Conservation (phyloP, 2,329 filamentous ascomycete species). For the Colletotrichum orbiculare region DNA sequence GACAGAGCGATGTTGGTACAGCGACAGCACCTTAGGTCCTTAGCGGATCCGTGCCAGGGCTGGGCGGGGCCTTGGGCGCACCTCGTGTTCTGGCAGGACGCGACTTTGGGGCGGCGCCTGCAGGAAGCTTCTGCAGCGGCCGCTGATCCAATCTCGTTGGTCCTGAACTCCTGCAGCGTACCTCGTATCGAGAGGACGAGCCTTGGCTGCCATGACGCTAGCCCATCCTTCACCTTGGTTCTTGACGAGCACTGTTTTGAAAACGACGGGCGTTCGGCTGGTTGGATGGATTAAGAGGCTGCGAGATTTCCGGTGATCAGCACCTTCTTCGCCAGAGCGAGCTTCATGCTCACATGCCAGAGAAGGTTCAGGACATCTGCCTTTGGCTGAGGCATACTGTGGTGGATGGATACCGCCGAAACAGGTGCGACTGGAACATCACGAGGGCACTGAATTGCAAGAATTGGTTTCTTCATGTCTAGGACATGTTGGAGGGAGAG, state of each 20-base stretch:
- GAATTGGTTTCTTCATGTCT: constrained; percentile 6
- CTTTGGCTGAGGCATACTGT: too few species aligned
- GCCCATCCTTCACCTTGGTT: not conserved
- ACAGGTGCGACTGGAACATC: constrained; percentile 1
- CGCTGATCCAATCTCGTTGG: constrained; percentile 5
- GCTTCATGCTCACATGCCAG: too few species aligned
- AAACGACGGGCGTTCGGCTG: not conserved
- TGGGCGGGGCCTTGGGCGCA: not conserved
- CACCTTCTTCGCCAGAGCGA: too few species aligned
- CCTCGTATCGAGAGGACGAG: constrained; percentile 16
- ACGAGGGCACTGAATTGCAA: constrained; percentile 5
- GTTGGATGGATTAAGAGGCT: too few species aligned
- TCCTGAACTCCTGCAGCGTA: constrained; percentile 14
- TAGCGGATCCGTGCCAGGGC: not conserved
- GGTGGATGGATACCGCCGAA: constrained; percentile 17
- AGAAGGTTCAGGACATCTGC: too few species aligned
- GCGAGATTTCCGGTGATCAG: too few species aligned
- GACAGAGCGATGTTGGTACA: too few species aligned
- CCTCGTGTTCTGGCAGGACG: constrained; percentile 4
- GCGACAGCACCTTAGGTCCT: too few species aligned
- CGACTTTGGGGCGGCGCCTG: not conserved
- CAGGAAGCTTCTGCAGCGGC: constrained; percentile 16
- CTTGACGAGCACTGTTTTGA: constrained; percentile 6
- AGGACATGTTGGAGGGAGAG: constrained; percentile 13
- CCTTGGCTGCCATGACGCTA: constrained; percentile 15